These are phyloP conservation scores for Fusarium mundagurra DNA, from an alignment of 2,329 filamentous ascomycete species.

Conservation along the genomic window DNA sequence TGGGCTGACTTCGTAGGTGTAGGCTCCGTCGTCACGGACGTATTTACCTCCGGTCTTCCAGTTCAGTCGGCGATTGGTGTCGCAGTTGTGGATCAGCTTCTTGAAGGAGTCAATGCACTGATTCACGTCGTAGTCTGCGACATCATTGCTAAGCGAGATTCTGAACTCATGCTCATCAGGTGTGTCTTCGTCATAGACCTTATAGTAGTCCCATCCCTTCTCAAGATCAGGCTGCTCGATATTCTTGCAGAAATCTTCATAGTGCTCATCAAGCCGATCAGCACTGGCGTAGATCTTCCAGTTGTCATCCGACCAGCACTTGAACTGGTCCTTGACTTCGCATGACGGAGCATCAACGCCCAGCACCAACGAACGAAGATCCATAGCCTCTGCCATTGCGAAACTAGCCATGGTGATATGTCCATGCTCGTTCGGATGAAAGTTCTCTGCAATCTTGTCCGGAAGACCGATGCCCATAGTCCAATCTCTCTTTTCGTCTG, in stretches of 20 bases:
- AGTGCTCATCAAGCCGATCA: neutral
- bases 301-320: neutral
- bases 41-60: neutral
- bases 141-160: rapidly evolving
- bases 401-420: neutral
- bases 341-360: neutral
- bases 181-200: neutral
- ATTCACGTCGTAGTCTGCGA: neutral
- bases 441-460: rapidly evolving
- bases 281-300: neutral
- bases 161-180: conserved; percentile 8
- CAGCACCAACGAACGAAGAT: neutral
- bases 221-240: neutral
- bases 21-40: neutral
- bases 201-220: neutral
- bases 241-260: neutral
- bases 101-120: conserved; percentile 3
- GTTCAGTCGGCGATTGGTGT: neutral
- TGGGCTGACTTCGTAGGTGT: neutral
- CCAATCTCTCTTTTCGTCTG: neutral
- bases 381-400: neutral
- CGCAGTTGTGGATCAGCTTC: neutral
- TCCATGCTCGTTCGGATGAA: neutral
- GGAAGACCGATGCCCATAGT: neutral
- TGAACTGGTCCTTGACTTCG: neutral